Evolutionary conservation across 495 filamentous ascomycete species (phyloP).

Genomic region (Melanomma pulvis-pyrius): DNA sequence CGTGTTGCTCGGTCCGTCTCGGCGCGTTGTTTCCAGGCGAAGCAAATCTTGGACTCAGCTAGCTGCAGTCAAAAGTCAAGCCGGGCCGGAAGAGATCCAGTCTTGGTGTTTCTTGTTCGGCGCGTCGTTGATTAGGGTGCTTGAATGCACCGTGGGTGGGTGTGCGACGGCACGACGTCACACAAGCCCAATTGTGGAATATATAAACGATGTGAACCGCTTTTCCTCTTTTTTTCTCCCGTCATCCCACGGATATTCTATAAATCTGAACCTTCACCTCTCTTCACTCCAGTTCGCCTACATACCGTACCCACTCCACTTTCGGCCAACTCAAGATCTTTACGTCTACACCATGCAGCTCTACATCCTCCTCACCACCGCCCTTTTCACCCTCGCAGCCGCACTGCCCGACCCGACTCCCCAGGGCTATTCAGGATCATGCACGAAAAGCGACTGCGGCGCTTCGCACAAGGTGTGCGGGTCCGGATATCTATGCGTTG

Average conservation of each 20-base stretch:
- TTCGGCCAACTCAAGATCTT: not conserved
- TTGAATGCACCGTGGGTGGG: not conserved
- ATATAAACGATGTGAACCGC: not conserved
- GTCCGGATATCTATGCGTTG: slow-evolving; percentile 2
- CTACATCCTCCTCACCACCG: not conserved
- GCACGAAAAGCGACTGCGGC: slow-evolving; percentile 7
- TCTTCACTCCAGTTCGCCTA: not conserved
- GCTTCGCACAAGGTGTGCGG: not conserved
- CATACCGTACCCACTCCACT: not conserved
- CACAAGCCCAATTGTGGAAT: not conserved
- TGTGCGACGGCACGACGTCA: not conserved
- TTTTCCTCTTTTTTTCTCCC: not conserved
- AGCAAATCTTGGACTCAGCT: not conserved
- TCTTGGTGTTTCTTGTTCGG: not conserved
- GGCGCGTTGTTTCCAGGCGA: not conserved
- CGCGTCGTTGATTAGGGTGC: not conserved
- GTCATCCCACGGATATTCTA: not conserved
- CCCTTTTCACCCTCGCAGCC: not conserved
- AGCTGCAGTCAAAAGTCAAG: no score
- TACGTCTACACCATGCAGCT: slow-evolving; percentile 11
- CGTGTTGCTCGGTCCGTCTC: not conserved
- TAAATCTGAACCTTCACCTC: not conserved
- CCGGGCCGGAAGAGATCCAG: not conserved
- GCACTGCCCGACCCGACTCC: slow-evolving; percentile 17
- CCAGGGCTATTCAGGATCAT: slow-evolving; percentile 13